These are phyloP conservation scores for Elaeis guineensis DNA, from an alignment of 176 grass and related monocot genomes.

Conservation along the genomic window DNA sequence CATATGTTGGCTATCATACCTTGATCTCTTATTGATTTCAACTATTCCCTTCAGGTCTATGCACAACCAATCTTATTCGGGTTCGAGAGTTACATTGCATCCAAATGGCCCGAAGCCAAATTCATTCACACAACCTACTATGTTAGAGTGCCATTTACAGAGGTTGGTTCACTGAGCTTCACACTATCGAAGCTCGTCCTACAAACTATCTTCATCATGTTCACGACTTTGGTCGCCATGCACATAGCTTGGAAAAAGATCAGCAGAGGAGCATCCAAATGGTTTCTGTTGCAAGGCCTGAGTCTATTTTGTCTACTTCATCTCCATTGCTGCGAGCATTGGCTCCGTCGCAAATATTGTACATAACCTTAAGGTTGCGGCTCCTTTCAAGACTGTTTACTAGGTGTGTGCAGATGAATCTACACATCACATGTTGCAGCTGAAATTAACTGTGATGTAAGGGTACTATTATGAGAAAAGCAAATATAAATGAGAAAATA, in stretches of 20 bases:
- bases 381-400: conserved; percentile 20
- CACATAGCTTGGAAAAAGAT: conserved; percentile 2
- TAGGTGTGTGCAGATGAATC: conserved; percentile 4
- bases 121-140: neutral
- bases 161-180: neutral
- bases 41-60: no score
- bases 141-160: neutral
- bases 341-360: conserved; percentile 1
- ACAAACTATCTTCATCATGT: neutral
- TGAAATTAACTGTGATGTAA: no score
- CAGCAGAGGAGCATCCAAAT: neutral
- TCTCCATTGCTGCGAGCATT: neutral
- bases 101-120: neutral
- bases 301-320: neutral
- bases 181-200: neutral
- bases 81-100: neutral
- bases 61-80: conserved; percentile 5
- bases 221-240: conserved; percentile 6
- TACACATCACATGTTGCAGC: no score
- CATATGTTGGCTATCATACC: no score
- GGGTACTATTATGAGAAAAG: no score
- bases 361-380: neutral
- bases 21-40: no score
- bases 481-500: no score
- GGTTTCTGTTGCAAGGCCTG: conserved; percentile 1